Percentiles rank a stretch among this genome's conserved stretches.
These are phyloP conservation scores for Tanacetum coccineum DNA, from an alignment of 129 eudicot genomes.

Conservation along the genomic window DNA sequence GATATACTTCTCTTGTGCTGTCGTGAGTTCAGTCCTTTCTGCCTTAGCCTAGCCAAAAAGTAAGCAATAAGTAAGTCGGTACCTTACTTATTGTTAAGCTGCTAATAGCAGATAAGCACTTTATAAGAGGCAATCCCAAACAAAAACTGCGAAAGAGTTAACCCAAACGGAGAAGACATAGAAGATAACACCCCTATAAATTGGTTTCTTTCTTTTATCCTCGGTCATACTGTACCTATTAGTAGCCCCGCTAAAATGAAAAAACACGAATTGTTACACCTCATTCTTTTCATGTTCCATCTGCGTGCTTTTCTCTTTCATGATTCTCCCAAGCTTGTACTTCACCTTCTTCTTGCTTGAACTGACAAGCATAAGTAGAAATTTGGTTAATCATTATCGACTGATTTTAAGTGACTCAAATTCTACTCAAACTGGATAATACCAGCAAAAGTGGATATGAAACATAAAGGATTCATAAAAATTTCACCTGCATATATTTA, in stretches of 20 bases:
- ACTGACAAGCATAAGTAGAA: constrained; percentile 34
- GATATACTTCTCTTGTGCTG: constrained; percentile 82
- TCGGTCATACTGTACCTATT: too few species aligned
- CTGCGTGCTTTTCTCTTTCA: constrained; percentile 89
- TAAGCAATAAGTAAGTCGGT: neutral
- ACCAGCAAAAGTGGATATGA: too few species aligned
- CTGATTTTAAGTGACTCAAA: too few species aligned
- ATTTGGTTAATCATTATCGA: too few species aligned
- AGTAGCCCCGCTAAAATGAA: neutral
- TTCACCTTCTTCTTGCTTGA: constrained; percentile 90
- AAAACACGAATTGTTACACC: constrained; percentile 42
- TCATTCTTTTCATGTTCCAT: constrained; percentile 84
- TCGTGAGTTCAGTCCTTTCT: constrained; percentile 72
- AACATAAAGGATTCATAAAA: neutral
- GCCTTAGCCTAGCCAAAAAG: constrained; percentile 65
- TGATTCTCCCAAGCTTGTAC: constrained; percentile 97
- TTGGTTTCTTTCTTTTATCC: too few species aligned
- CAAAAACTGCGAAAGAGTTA: too few species aligned
- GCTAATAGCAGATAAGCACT: too few species aligned
- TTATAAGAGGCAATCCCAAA: too few species aligned
- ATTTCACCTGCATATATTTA: constrained; percentile 75
- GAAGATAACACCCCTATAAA: too few species aligned
- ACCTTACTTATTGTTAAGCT: too few species aligned
- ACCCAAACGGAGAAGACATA: too few species aligned
- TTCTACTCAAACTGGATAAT: too few species aligned